Evolutionary conservation across 1,284 basidiomycete genomes (phyloP), one percentile per base, ranked within the genome.

Genomic region (Ceratobasidium sp.): DNA sequence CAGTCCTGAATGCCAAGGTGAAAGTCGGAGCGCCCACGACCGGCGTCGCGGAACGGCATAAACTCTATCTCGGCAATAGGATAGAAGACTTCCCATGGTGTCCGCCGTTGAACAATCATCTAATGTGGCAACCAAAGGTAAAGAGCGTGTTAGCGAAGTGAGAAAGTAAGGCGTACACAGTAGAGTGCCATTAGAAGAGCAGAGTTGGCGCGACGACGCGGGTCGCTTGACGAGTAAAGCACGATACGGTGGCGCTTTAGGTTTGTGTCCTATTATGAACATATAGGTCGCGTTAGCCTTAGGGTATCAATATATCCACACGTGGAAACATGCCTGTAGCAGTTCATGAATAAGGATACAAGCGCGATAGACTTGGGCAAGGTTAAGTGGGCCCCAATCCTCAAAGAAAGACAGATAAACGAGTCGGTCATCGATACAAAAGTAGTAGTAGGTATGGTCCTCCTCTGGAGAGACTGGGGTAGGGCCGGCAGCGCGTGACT

Each of bases 1-100:
- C 96, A 95, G 81, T 99, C 95, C 83, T 96, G 95, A 77, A 98
- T 95, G 78, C 88, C 94, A 76, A 99, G 89, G 81, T 94, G 94
- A 85, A 96, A 98, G 84, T 99, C 97, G 23, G 95, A 94, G 5
- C 92, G 90, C 0, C 96, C 96, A 76, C 95, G 91, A 5, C 97
- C 97, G 13, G 98, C 98, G 81, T 99, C 98, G 78, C 98, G 89
- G 83, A 99, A 99, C 5, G 96, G 94, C 89, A 95, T 92, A 82
- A 98, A 94, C 84, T 97, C 95, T 58, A 97, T 82, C 81, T 95
- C 92, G 49, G 95, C 94, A 71, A 98, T 92, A 4, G 97, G 96
- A 81, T 94, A 91, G 83, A 98, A 97, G 1, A 96, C 96, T 83
- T 98, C 95, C 90, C 95, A 97, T 31, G 97, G 97, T n/a, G 92